Percentiles rank a stretch among this genome's conserved stretches.
Conservation (phyloP, 2,329 filamentous ascomycete genomes). For the Alternaria ethzedia region DNA sequence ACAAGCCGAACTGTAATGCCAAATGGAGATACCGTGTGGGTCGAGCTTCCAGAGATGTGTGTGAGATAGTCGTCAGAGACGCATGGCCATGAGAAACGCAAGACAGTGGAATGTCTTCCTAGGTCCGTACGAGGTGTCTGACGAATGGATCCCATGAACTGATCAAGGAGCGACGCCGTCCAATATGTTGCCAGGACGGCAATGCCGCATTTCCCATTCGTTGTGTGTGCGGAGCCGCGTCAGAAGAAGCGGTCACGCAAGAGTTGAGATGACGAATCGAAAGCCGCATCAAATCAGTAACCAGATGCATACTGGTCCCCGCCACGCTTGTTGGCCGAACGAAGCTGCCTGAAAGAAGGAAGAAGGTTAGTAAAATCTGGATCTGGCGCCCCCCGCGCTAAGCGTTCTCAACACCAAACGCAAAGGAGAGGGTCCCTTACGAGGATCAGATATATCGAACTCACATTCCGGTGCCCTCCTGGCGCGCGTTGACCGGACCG, state of each 20-base stretch:
- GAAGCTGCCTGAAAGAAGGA: conserved; percentile 57
- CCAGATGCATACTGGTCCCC: conserved; percentile 55
- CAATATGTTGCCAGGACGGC: conserved; percentile 49
- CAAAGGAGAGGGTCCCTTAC: conserved; percentile 88
- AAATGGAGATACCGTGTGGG: conserved; percentile 35
- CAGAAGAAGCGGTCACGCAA: conserved; percentile 43
- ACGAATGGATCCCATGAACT: conserved; percentile 46
- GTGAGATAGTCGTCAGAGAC: conserved; percentile 35
- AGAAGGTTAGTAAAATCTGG: conserved; percentile 55
- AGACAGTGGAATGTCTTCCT: conserved; percentile 34
- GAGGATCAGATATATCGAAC: conserved; percentile 78
- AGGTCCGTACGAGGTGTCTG: conserved; percentile 42
- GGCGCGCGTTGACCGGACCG: conserved; percentile 76
- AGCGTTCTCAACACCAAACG: conserved; percentile 82
- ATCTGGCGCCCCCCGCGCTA: conserved; percentile 68
- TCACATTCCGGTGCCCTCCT: conserved; percentile 97
- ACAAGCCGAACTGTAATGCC: conserved; percentile 27
- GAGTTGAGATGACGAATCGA: conserved; percentile 51
- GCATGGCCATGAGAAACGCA: conserved; percentile 32
- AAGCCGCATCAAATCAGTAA: conserved; percentile 55
- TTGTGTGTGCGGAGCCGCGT: conserved; percentile 42
- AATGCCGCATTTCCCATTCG: conserved; percentile 54
- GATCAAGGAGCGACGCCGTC: conserved; percentile 48
- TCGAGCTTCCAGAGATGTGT: conserved; percentile 39
- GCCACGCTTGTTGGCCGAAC: conserved; percentile 60